phyloP scores from a whole-genome alignment of 2,329 filamentous ascomycete species.

The Cryoendolithus antarcticus region DNA sequence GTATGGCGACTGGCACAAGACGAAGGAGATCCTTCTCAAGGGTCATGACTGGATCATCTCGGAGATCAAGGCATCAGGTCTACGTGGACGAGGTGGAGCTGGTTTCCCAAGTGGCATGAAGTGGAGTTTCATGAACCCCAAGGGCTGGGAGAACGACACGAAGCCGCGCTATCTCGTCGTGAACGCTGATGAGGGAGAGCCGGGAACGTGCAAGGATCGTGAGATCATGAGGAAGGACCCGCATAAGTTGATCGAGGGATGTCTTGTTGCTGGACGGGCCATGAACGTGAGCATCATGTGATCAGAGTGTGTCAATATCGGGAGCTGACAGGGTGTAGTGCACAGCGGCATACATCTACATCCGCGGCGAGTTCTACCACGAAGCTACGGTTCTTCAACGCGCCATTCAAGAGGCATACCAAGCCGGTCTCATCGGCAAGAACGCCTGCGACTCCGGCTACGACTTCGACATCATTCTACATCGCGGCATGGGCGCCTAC shows the following conservation, averaged over 20 bases:
- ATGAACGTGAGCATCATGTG: conserved; percentile 58
- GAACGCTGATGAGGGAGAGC: conserved; percentile 97
- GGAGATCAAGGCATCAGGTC: conserved; percentile 91
- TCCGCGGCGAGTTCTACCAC: conserved; percentile 94
- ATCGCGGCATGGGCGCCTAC: conserved; percentile 94
- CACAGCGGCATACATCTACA: conserved; percentile 97
- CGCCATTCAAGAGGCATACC: conserved; percentile 95
- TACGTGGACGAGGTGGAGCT: conserved; percentile 90
- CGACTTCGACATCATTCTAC: conserved; percentile 93
- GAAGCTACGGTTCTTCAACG: conserved; percentile 87
- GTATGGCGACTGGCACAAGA: conserved; percentile 99
- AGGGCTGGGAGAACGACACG: conserved; percentile 95
- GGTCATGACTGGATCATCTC: conserved; percentile 98
- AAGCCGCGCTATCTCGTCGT: conserved; percentile 95
- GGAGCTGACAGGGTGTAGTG: neutral
- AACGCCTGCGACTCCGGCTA: conserved; percentile 95
- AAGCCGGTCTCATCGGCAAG: conserved; percentile 89
- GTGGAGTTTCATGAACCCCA: conserved; percentile 99
- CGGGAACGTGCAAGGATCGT: conserved; percentile 97
- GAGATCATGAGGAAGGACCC: conserved; percentile 99
- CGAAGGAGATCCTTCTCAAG: conserved; percentile 94
- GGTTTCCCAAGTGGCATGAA: conserved; percentile 97
- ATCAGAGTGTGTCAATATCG: no score
- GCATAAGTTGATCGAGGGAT: conserved; percentile 97
- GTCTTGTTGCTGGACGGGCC: conserved; percentile 84